phyloP scores from a whole-genome alignment of 495 filamentous ascomycete genomes.

The Articulospora tetracladia region DNA sequence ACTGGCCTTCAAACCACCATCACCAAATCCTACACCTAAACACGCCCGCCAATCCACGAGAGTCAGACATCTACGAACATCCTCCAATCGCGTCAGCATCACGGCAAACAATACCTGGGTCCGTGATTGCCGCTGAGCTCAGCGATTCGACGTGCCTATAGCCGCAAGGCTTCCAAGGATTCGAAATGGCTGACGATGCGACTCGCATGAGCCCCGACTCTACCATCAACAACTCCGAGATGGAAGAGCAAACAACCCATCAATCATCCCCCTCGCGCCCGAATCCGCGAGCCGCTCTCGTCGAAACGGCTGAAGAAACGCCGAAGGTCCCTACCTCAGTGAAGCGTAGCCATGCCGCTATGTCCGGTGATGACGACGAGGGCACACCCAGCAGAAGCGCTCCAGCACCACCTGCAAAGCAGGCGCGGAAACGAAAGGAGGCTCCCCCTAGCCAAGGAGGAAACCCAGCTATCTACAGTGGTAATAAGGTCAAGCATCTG shows the following conservation, averaged over 20 bases:
- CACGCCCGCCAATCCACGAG: too few species aligned
- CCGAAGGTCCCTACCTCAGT: conserved; percentile 14
- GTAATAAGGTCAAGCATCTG: conserved; percentile 91
- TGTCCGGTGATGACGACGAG: conserved; percentile 32
- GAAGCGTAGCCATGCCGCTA: conserved; percentile 8
- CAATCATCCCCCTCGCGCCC: conserved; percentile 23
- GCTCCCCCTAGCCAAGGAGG: conserved; percentile 1
- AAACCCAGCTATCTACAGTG: conserved; percentile 51
- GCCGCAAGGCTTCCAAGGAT: neutral
- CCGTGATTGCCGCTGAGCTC: neutral
- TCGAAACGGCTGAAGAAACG: conserved; percentile 10
- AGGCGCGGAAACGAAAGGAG: conserved; percentile 16
- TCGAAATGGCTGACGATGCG: neutral
- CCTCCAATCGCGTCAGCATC: neutral
- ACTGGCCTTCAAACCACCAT: neutral
- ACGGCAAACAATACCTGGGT: neutral
- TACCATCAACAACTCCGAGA: conserved; percentile 24
- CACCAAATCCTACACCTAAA: too few species aligned
- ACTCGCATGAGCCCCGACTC: conserved; percentile 14
- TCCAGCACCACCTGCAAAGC: conserved; percentile 33
- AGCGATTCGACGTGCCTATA: neutral
- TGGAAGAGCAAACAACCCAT: conserved; percentile 21
- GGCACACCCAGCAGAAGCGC: conserved; percentile 50
- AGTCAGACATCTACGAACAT: neutral
- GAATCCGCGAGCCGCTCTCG: conserved; percentile 20